Percentiles rank a stretch among this genome's conserved stretches.
phyloP scores from a whole-genome alignment of 495 filamentous ascomycete genomes.

The Thozetella sp. region DNA sequence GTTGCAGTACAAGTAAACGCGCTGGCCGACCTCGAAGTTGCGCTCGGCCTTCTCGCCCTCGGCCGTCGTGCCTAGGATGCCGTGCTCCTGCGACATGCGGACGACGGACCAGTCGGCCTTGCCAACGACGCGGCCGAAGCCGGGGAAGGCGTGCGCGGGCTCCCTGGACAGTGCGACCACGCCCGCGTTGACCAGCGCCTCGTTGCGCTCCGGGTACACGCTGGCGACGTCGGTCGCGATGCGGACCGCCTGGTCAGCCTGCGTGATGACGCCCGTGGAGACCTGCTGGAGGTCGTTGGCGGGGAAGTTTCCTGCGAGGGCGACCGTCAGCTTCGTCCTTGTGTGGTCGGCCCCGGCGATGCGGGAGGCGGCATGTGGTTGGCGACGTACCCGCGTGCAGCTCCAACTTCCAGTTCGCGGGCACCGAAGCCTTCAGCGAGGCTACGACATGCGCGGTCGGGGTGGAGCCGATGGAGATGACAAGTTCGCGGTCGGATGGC shows the following conservation, averaged over 20 bases:
- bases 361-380: neutral
- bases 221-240: conserved; percentile 21
- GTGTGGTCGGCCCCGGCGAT: neutral
- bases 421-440: conserved; percentile 18
- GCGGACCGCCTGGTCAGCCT: conserved; percentile 13
- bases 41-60: conserved; percentile 3
- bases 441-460: conserved; percentile 35
- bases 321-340: neutral
- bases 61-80: neutral
- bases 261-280: conserved; percentile 15
- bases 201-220: conserved; percentile 27
- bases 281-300: conserved; percentile 27
- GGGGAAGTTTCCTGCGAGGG: conserved; percentile 19
- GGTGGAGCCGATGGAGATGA: conserved; percentile 35
- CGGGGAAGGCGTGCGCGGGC: conserved; percentile 19
- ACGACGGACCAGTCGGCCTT: neutral
- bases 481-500: conserved; percentile 14
- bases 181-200: conserved; percentile 25
- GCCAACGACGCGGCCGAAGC: conserved; percentile 13
- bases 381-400: conserved; percentile 27
- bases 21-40: neutral
- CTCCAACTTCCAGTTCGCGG: conserved; percentile 24
- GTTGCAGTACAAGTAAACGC: neutral
- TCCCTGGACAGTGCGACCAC: conserved; percentile 23
- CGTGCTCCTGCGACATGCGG: conserved; percentile 6